Evolutionary conservation across 2,329 filamentous ascomycete species (phyloP).

Genomic region (Colletotrichum paranaense): DNA sequence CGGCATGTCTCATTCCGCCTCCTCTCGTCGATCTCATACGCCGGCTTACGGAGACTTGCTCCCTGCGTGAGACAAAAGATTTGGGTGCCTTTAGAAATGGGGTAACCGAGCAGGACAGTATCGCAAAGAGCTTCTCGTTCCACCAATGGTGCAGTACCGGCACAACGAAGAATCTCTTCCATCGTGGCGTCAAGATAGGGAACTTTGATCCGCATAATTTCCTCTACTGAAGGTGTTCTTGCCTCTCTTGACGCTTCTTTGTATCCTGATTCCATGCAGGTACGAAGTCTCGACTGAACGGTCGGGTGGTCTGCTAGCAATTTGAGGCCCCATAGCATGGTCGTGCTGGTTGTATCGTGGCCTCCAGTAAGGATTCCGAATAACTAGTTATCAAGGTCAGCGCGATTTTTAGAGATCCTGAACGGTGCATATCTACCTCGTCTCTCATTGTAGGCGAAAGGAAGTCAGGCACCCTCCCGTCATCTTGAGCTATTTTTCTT

Average conservation of each 20-base stretch:
- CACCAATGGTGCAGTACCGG: conserved; percentile 39
- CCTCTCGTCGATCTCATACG: conserved; percentile 41
- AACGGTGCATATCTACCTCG: background rate
- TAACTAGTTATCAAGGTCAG: conserved; percentile 18
- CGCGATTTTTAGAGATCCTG: background rate
- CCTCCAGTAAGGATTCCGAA: conserved; percentile 44
- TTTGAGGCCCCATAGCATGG: conserved; percentile 43
- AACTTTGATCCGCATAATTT: conserved; percentile 37
- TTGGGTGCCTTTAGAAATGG: conserved; percentile 42
- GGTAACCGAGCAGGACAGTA: conserved; percentile 39
- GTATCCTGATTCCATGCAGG: background rate
- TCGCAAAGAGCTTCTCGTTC: conserved; percentile 41
- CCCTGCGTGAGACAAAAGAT: conserved; percentile 42
- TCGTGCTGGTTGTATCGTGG: conserved; percentile 44
- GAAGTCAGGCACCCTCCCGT: background rate
- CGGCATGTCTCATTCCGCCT: conserved; percentile 36
- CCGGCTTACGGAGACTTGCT: conserved; percentile 42
- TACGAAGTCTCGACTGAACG: background rate
- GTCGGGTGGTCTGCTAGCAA: conserved; percentile 15
- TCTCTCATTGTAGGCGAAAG: conserved; percentile 17
- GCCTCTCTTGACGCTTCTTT: conserved; percentile 38
- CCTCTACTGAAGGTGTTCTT: conserved; percentile 35
- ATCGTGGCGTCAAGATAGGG: conserved; percentile 44
- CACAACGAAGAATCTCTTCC: conserved; percentile 44
- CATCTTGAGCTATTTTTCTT: conserved; percentile 20